Percentiles rank a stretch among this genome's conserved stretches.
These are phyloP conservation scores for Lactarius deliciosus DNA, from an alignment of 768 basidiomycete species.

Conservation along the genomic window DNA sequence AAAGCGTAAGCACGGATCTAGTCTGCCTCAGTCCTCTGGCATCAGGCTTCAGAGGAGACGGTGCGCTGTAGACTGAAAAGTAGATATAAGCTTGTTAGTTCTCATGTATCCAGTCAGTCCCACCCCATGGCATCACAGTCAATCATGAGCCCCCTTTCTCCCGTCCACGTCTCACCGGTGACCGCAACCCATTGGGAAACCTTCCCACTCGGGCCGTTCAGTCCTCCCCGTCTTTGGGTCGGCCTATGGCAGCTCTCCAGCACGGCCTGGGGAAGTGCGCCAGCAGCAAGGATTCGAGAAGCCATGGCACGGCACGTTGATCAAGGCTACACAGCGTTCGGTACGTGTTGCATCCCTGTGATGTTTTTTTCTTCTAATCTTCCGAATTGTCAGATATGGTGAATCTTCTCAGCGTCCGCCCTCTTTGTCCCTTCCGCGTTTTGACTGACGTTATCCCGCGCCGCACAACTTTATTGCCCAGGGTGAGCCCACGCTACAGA, in stretches of 20 bases:
- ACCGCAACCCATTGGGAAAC: conserved; percentile 36
- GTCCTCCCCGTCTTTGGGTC: conserved; percentile 65
- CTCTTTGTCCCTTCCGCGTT: not conserved
- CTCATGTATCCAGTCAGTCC: not conserved
- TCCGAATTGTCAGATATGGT: conserved; percentile 53
- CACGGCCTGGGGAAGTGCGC: conserved; percentile 80
- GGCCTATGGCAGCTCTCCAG: conserved; percentile 87
- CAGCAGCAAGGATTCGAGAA: conserved; percentile 59
- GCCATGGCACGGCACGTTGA: conserved; percentile 66
- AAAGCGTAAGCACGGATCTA: not conserved
- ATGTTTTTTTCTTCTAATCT: conserved; percentile 20
- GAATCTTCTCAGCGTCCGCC: conserved; percentile 29
- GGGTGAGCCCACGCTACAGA: conserved; percentile 12
- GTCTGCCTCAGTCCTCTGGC: not conserved
- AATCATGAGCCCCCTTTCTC: conserved; percentile 2
- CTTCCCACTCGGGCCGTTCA: conserved; percentile 55
- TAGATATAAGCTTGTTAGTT: not conserved
- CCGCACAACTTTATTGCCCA: conserved; percentile 3
- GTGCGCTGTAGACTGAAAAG: not conserved
- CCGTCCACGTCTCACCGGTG: not conserved
- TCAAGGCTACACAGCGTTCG: conserved; percentile 63
- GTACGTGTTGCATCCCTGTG: conserved; percentile 35
- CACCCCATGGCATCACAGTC: not conserved
- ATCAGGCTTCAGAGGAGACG: not conserved
- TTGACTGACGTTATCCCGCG: conserved; percentile 11